Conservation (phyloP, 1,139 yeast genomes). For the Magnusiomyces magnusii region DNA sequence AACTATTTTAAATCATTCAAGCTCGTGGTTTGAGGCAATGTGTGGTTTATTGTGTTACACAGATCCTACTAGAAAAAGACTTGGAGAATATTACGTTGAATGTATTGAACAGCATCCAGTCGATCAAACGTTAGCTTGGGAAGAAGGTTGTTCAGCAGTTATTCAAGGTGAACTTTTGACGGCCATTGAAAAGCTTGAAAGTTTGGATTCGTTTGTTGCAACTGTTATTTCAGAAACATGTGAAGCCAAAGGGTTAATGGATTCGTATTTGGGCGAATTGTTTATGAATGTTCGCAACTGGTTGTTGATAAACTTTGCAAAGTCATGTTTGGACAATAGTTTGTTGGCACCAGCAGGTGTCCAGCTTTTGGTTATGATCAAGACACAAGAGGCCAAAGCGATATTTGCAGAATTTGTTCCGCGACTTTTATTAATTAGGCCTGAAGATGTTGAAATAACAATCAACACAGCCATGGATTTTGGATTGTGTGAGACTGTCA, state of each 20-base stretch:
- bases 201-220: slow-evolving; percentile 59
- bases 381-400: slow-evolving; percentile 33
- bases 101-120: slow-evolving; percentile 34
- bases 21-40: slow-evolving; percentile 66
- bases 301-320: slow-evolving; percentile 25
- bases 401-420: slow-evolving; percentile 57
- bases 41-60: slow-evolving; percentile 56
- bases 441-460: slow-evolving; percentile 79
- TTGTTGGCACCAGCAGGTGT: slow-evolving; percentile 22
- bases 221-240: slow-evolving; percentile 58
- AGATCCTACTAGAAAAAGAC: slow-evolving; percentile 44
- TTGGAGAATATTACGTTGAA: slow-evolving; percentile 38
- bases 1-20: slow-evolving; percentile 43
- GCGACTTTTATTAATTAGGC: slow-evolving; percentile 43
- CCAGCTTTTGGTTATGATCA: slow-evolving; percentile 20
- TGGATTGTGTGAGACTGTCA: slow-evolving; percentile 26
- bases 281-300: slow-evolving; percentile 20
- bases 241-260: slow-evolving; percentile 56
- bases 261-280: slow-evolving; percentile 34
- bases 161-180: slow-evolving; percentile 52
- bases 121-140: slow-evolving; percentile 44
- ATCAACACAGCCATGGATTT: slow-evolving; percentile 47
- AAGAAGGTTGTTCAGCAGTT: slow-evolving; percentile 53
- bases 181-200: slow-evolving; percentile 54
- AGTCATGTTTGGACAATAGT: slow-evolving; percentile 20